Evolutionary conservation across 2,329 filamentous ascomycete genomes (phyloP), one percentile per base, ranked within the genome.

Genomic region (Ilyonectria sp.): DNA sequence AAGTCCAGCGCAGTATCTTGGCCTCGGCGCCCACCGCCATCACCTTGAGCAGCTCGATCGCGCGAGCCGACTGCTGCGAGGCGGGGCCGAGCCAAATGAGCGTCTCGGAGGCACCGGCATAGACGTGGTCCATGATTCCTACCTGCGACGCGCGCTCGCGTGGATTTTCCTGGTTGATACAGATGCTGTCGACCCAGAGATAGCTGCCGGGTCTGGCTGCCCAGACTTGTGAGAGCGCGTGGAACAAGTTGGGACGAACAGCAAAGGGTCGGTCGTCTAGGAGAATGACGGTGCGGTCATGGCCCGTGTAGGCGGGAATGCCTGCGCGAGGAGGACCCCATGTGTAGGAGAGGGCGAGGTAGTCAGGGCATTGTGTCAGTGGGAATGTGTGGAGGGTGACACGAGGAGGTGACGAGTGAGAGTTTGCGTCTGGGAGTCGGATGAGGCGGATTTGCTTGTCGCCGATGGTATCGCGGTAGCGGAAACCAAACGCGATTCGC

Each of bases 321-420:
- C 23, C 23, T 10, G 29, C 40, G 10, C 52, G 35, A 1, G 68
- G 60, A 2, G 49, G 57, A 11, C 73, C 74, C 75, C 75, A 76
- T 9, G 69, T 76, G 59, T 77, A 76, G 3, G 75, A 77, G 15
- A 77, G 59, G 47, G 73, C 71, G 52, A 72, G 66, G 64, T 70
- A 77, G 6, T 58, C 57, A 13, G 69, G 72, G 19, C 62, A 65
- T 50, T 65, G 31, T 13, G 60, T 44, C 8, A 74, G 33, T 2
- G 63, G 43, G 54, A 68, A 73, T 13, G 71, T 73, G 54, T 71
- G 54, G 10, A 74, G 35, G 9, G 68, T 66, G 60, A 71, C 53
- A 6, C n/a, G 58, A 15, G 63, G 65, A 43, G 21, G 21, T 6
- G 65, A 54, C 17, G 40, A 35, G 46, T 43, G 13, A n/a, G n/a